Conservation (phyloP, 2,329 filamentous ascomycete species). For the Penicillium sp. region DNA sequence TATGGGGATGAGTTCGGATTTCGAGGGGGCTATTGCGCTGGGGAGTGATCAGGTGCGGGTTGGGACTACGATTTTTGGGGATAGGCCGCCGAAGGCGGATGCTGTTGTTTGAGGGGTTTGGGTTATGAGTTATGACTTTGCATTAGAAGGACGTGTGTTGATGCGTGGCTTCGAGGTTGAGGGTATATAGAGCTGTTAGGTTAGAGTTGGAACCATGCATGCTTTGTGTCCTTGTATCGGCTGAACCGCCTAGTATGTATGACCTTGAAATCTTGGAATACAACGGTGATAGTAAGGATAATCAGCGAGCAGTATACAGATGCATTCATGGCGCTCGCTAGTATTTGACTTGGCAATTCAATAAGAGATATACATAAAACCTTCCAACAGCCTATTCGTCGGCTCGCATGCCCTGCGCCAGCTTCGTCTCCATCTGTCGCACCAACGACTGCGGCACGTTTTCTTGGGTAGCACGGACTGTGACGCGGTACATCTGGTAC, state of each 20-base stretch:
- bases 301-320: no score
- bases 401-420: constrained; percentile 56
- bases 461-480: constrained; percentile 91
- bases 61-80: constrained; percentile 91
- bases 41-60: constrained; percentile 90
- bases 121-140: constrained; percentile 20
- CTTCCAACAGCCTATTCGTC: constrained; percentile 9
- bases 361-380: constrained; percentile 25
- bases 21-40: constrained; percentile 79
- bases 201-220: no score
- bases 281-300: no score
- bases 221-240: no score
- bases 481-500: constrained; percentile 86
- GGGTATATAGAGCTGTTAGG: no score
- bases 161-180: no score
- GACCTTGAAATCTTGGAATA: no score
- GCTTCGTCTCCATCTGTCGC: constrained; percentile 82
- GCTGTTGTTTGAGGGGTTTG: constrained; percentile 56
- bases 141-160: background rate
- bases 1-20: constrained; percentile 99
- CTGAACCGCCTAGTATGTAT: no score
- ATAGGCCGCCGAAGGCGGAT: constrained; percentile 75
- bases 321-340: constrained; percentile 10
- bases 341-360: constrained; percentile 20
- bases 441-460: constrained; percentile 76